Evolutionary conservation across 1,139 yeast species (phyloP), one percentile per base, ranked within the genome.

Genomic region (Magnusiomyces suaveolens): DNA sequence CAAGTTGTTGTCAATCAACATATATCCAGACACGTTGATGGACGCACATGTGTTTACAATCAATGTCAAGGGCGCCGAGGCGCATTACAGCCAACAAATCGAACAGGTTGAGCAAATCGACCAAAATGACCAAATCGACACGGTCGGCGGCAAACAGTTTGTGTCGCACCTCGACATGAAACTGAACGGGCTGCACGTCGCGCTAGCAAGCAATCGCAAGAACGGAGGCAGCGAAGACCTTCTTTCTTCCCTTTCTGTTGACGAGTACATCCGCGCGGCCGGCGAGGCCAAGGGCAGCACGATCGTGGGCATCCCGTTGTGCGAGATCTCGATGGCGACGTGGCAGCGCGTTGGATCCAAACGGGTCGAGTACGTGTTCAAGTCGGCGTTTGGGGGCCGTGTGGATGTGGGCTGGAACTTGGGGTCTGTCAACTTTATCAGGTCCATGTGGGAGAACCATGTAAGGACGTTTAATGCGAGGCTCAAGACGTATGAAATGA

Each of bases 341-440:
- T 80, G 81, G 73, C 90, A 87, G 62, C 69, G 72, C 52, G 68
- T 70, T 50, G 69, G 73, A 14, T 72, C 75, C 18, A 68, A 73
- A 12, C 62, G 76, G 2, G 77, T 89, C 52, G 85, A 85, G 61
- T 87, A 83, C 63, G 71, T 77, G 2, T 90, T 79, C 65, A 77
- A 75, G 51, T 82, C 92, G 41, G 75, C 82, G 1, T 88, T 92
- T 72, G 95, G 89, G 12, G 96, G 96, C 33, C 81, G 88, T 12
- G 95, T 92, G 48, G 95, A 88, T 59, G 82, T 92, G 1, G 79
- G 89, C 48, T 92, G 97, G 97, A 92, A 92, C 66, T 72, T 92
- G 50, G 97, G 97, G 0, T 84, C 95, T 0, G 83, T 90, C n/a
- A 87, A 86, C 62, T 88, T 88, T 61, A 87, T 92, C 43, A 76